Percentiles rank a stretch among this genome's conserved stretches.
Conservation (phyloP, 345 rosid genomes). For the Sonneratia alba region DNA sequence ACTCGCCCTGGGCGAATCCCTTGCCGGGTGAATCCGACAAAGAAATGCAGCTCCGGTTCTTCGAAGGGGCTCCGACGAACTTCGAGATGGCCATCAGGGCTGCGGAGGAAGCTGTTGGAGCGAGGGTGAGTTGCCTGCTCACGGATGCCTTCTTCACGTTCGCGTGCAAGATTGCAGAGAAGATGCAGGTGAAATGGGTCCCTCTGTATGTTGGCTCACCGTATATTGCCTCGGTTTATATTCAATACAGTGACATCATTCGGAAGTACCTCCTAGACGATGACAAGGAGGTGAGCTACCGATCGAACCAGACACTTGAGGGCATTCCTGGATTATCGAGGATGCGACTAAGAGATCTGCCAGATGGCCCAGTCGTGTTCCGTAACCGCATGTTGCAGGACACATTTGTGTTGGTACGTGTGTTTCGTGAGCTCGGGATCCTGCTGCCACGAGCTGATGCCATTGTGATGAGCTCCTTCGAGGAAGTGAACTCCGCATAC, state of each 20-base stretch:
- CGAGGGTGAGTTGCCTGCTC: conserved; percentile 1
- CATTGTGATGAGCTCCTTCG: conserved; percentile 29
- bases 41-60: not conserved
- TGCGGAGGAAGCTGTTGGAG: not conserved
- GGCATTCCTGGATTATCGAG: conserved; percentile 38
- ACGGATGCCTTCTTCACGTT: not conserved
- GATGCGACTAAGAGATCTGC: conserved; percentile 32
- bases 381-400: not conserved
- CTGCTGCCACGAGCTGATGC: conserved; percentile 34
- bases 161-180: conserved; percentile 2
- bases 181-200: conserved; percentile 35
- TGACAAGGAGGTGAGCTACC: not conserved
- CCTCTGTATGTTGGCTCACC: conserved; percentile 30
- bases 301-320: not conserved
- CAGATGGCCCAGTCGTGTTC: conserved; percentile 18
- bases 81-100: not conserved
- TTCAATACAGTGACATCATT: conserved; percentile 21
- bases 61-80: not conserved
- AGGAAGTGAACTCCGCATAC: conserved; percentile 24
- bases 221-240: conserved; percentile 11
- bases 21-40: not conserved
- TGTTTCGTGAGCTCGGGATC: conserved; percentile 22
- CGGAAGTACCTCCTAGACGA: not conserved
- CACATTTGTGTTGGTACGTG: conserved; percentile 18
- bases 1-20: not conserved